These are phyloP conservation scores for Coelastrella sp. DNA, from an alignment of 139 green algal species.

Conservation along the genomic window DNA sequence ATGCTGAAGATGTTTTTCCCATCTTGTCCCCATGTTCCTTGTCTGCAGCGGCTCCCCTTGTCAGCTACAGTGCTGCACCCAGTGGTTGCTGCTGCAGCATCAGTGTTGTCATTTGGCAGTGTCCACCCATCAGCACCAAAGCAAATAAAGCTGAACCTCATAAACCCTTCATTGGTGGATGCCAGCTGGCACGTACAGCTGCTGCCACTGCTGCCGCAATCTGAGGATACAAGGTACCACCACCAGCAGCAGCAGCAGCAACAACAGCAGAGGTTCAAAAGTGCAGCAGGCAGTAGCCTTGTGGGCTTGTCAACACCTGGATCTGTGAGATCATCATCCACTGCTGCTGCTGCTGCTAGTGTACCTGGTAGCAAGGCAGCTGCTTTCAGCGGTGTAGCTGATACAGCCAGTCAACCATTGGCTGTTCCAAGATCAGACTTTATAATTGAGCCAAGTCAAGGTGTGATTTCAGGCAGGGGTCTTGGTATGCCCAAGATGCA, in stretches of 20 bases:
- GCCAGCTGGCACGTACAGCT: neutral
- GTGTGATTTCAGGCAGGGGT: neutral
- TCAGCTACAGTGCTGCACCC: constrained; percentile 6
- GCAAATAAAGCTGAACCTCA: neutral
- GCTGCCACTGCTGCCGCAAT: neutral
- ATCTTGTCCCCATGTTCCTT: neutral
- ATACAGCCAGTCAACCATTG: neutral
- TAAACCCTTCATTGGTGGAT: constrained; percentile 27
- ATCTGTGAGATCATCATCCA: too few species aligned
- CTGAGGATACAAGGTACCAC: too few species aligned
- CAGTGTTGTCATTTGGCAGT: constrained; percentile 15
- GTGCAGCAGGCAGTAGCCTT: neutral
- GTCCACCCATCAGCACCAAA: neutral
- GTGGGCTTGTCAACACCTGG: too few species aligned
- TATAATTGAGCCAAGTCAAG: neutral
- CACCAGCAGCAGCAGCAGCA: neutral
- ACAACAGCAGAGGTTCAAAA: neutral
- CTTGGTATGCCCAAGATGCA: constrained; percentile 15
- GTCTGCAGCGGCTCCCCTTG: constrained; percentile 21
- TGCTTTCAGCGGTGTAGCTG: neutral
- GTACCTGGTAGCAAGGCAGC: too few species aligned
- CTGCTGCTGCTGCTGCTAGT: too few species aligned
- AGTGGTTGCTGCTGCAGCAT: neutral
- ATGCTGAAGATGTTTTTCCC: neutral
- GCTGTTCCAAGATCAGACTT: too few species aligned